Evolutionary conservation across 176 grass and related monocot species (phyloP).

Genomic region (Avena atlantica): DNA sequence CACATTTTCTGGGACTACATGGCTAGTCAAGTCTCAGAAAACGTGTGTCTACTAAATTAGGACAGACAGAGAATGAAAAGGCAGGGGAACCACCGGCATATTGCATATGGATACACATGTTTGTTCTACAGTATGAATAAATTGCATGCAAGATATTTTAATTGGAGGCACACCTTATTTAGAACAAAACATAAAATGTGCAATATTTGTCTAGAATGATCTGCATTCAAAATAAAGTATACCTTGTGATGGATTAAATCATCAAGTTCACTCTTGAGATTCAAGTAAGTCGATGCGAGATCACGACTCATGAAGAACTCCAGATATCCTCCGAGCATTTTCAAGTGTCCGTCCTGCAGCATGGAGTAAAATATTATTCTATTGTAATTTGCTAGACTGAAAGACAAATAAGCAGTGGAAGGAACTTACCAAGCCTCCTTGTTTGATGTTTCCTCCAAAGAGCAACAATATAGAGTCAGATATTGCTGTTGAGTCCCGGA

Average conservation of each 20-base stretch:
- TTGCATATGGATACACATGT: not conserved
- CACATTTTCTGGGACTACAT: too few species aligned
- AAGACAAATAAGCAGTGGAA: conserved; percentile 31
- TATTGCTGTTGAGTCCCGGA: conserved; percentile 93
- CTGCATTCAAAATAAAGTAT: conserved; percentile 19
- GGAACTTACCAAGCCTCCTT: conserved; percentile 77
- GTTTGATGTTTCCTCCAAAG: conserved; percentile 80
- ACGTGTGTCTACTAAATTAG: too few species aligned
- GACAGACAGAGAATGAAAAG: too few species aligned
- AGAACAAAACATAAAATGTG: not conserved
- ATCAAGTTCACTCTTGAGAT: conserved; percentile 83
- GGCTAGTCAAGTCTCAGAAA: too few species aligned
- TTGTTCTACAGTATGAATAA: not conserved
- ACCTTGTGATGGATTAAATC: conserved; percentile 86
- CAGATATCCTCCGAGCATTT: conserved; percentile 97
- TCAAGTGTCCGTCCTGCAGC: conserved; percentile 88
- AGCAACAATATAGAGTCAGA: conserved; percentile 89
- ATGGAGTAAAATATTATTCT: conserved; percentile 26
- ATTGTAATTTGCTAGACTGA: not conserved
- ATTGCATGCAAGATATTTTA: not conserved
- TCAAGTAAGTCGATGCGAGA: conserved; percentile 82
- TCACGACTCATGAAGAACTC: conserved; percentile 97
- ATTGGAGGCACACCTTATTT: not conserved
- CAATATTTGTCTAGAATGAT: not conserved
- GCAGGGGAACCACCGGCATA: not conserved